phyloP scores from a whole-genome alignment of 2,329 filamentous ascomycete genomes.

The Diaporthe citriasiana region DNA sequence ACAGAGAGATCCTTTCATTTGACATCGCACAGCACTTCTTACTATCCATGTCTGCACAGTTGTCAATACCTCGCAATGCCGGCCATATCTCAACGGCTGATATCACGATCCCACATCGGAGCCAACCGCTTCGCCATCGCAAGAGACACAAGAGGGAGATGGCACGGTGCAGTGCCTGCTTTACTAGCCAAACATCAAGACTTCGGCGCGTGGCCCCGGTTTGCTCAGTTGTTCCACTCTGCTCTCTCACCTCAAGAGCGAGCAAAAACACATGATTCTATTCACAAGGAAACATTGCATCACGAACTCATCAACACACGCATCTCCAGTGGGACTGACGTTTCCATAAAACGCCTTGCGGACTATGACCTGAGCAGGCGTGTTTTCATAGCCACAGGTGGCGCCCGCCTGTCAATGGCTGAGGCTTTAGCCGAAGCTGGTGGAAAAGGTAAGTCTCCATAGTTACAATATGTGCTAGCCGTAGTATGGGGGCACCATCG shows the following conservation, averaged over 20 bases:
- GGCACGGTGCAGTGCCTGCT: neutral
- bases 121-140: neutral
- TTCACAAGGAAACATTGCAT: neutral
- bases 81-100: neutral
- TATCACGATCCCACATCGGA: neutral
- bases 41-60: neutral
- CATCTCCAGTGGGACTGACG: slow-evolving; percentile 42
- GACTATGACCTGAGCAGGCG: slow-evolving; percentile 80
- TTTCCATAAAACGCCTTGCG: slow-evolving; percentile 61
- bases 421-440: slow-evolving; percentile 83
- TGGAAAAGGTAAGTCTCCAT: slow-evolving; percentile 66
- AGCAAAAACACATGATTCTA: neutral
- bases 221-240: neutral
- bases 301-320: neutral
- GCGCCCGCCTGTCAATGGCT: slow-evolving; percentile 78
- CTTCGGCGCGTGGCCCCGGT: accelerated
- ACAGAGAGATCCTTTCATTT: neutral
- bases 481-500: neutral
- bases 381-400: slow-evolving; percentile 79
- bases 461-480: neutral
- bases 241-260: neutral
- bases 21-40: neutral
- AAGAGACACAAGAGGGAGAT: neutral
- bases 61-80: neutral
- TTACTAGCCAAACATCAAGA: neutral